Base-by-base conservation (phyloP, 2,329 filamentous ascomycete species). In the Fusarium sacchari region DNA sequence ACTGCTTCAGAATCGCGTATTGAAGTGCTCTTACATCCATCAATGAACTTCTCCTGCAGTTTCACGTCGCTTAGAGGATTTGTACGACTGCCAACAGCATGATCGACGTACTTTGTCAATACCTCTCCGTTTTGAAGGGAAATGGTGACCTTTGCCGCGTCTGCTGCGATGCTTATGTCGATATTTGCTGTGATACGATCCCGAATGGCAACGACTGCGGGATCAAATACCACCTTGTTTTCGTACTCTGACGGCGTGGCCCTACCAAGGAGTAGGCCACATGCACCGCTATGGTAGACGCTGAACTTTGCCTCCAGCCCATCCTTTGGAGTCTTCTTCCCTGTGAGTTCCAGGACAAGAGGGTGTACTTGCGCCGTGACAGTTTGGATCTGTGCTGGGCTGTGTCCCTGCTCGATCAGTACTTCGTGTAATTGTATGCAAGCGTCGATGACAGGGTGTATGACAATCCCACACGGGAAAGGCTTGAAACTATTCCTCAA, bases 251-350 rank as follows among this genome's bases (percentile, higher is more conserved):
- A 28, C 1, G 46, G 46, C 9, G 44, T 64, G 4, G 26, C 32
- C 10, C 6, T 64, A 2, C 62, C 57, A 18, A 64, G 18, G 22
- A 64, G 26, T 18, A 64, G 57, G 0, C 62, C 57, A 1, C 62
- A 64, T 14, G 62, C 62, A 1, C 62, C 57, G 8, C 62, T 64
- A 18, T 64, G 46, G 15, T 64, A 64, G 18, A 62, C 62, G n/a
- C 62, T 62, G 18, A 64, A 64, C 32, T 62, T 64, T 15, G 57
- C 57, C 24, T 64, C 62, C 6, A 64, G 5, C 0, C 57, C 46
- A 20, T 64, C 46, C 5, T 39, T 62, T 28, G 62, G 57, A 20
- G 9, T 34, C 22, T 64, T 62, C n/a, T 64, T 64, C 11, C 57
- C 46, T 0, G 57, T 62, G 1, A 62, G 62, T 40, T 64, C 57